phyloP scores from a whole-genome alignment of 805 yeast species.

The Lipomyces sp. region DNA sequence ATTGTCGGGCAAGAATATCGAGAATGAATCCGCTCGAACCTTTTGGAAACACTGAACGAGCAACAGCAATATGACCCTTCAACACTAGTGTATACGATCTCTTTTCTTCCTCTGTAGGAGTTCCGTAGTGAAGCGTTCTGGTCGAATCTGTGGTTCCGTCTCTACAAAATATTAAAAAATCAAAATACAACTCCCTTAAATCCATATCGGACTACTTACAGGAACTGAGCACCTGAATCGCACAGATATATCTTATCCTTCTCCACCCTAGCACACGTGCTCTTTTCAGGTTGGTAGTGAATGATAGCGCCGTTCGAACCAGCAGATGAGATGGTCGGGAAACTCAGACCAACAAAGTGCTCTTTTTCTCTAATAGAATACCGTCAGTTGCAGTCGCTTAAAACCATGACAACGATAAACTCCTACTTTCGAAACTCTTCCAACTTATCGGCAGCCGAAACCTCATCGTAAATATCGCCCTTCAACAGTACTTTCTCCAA shows the following conservation, averaged over 20 bases:
- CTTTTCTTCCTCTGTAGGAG: slow-evolving; percentile 61
- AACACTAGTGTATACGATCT: slow-evolving; percentile 81
- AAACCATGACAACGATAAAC: background rate
- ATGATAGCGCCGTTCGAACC: slow-evolving; percentile 80
- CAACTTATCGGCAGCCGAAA: slow-evolving; percentile 60
- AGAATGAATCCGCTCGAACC: slow-evolving; percentile 75
- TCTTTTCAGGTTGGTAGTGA: slow-evolving; percentile 69
- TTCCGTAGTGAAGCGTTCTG: slow-evolving; percentile 73
- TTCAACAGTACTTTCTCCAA: slow-evolving; percentile 60
- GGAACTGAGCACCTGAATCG: slow-evolving; percentile 90
- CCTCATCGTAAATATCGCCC: slow-evolving; percentile 56
- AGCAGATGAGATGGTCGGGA: slow-evolving; percentile 73
- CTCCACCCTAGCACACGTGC: slow-evolving; percentile 63
- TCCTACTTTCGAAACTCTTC: slow-evolving; percentile 49
- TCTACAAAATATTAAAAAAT: slow-evolving; percentile 3
- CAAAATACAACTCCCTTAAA: no score
- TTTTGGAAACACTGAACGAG: slow-evolving; percentile 75
- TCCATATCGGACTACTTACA: slow-evolving; percentile 39
- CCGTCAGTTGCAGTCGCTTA: background rate
- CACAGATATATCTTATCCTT: slow-evolving; percentile 71
- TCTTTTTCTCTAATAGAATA: slow-evolving; percentile 39
- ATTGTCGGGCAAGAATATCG: slow-evolving; percentile 83
- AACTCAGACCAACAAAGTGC: slow-evolving; percentile 63
- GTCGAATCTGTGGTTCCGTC: slow-evolving; percentile 98
- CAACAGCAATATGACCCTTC: slow-evolving; percentile 89